A percentile compares a stretch with the other conserved stretches of the same genome.
Evolutionary conservation across 148 eudicot species (phyloP).

Genomic region (Talinum fruticosum): DNA sequence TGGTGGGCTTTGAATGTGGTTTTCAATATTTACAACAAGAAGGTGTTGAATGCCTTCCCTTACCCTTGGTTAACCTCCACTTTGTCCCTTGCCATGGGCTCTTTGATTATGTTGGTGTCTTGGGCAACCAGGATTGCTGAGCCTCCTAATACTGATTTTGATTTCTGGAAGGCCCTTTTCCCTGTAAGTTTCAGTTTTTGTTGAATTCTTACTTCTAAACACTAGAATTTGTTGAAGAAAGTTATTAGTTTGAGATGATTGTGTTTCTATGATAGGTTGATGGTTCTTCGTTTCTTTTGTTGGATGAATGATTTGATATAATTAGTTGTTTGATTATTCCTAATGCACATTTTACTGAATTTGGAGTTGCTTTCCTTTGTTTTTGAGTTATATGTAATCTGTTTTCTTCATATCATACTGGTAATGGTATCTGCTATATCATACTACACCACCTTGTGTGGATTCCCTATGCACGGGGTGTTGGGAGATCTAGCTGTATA

Average conservation of each 20-base stretch:
- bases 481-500: too few species aligned
- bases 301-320: background rate
- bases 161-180: conserved; percentile 83
- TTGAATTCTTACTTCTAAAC: background rate
- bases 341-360: background rate
- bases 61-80: conserved; percentile 94
- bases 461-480: too few species aligned
- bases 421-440: background rate
- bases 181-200: conserved; percentile 48
- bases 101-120: conserved; percentile 84
- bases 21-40: conserved; percentile 88
- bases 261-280: background rate
- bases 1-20: conserved; percentile 97
- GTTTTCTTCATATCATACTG: background rate
- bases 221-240: conserved; percentile 4
- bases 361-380: background rate
- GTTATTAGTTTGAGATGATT: conserved; percentile 9
- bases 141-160: conserved; percentile 70
- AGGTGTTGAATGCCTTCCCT: conserved; percentile 89
- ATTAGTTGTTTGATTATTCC: background rate
- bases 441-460: too few species aligned
- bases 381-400: background rate
- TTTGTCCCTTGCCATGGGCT: conserved; percentile 81
- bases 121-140: conserved; percentile 73
- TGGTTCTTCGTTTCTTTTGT: background rate